Evolutionary conservation across 148 eudicot genomes (phyloP).

Genomic region (Rhododendron henanense): DNA sequence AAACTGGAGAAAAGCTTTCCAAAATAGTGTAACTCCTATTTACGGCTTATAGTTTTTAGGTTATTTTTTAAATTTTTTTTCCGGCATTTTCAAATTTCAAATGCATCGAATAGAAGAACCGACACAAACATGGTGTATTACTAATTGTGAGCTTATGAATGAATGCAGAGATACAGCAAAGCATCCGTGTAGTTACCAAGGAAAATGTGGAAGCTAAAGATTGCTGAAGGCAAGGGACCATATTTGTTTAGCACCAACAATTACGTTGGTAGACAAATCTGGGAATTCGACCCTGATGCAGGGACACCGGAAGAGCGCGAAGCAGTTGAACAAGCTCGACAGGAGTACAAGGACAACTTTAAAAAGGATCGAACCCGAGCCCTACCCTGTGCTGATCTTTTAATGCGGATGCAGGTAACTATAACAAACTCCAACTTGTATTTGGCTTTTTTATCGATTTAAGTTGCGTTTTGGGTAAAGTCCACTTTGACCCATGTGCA

Average conservation of each 20-base stretch:
- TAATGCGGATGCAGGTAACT: conserved; percentile 16
- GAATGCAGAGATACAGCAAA: neutral
- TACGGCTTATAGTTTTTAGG: too few species aligned
- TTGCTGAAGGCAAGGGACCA: conserved; percentile 17
- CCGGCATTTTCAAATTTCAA: too few species aligned
- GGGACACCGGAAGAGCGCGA: conserved; percentile 10
- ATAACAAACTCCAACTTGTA: neutral
- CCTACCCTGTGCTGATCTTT: conserved; percentile 1
- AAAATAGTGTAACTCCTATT: too few species aligned
- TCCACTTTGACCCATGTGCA: too few species aligned
- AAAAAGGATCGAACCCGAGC: neutral
- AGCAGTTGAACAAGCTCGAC: conserved; percentile 7
- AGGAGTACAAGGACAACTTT: neutral
- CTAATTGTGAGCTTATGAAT: neutral
- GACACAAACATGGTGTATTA: too few species aligned
- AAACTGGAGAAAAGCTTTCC: too few species aligned
- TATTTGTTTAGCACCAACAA: conserved; percentile 17
- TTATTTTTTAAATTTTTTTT: too few species aligned
- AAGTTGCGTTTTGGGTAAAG: too few species aligned
- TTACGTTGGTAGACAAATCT: conserved; percentile 10
- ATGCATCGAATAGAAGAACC: too few species aligned
- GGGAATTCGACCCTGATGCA: conserved; percentile 12
- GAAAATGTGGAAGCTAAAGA: conserved; percentile 18
- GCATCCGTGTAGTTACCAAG: neutral
- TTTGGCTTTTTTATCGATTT: too few species aligned